Percentiles rank a stretch among this genome's conserved stretches.
phyloP scores from a whole-genome alignment of 1,284 basidiomycete species.

The Heterobasidion irregulare region DNA sequence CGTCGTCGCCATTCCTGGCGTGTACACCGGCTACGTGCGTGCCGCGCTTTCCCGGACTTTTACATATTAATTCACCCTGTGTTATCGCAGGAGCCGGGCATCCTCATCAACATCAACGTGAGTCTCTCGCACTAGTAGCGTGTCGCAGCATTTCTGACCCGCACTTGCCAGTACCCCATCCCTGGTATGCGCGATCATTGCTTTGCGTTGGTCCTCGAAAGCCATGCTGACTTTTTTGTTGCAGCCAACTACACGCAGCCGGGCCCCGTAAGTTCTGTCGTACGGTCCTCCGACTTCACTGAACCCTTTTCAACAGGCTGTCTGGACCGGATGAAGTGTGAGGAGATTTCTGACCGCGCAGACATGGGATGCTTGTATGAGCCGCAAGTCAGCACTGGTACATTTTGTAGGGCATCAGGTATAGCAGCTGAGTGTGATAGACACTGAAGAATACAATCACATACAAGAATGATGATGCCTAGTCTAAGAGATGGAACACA shows the following conservation, averaged over 20 bases:
- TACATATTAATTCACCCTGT: background rate
- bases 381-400: too few species aligned
- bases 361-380: too few species aligned
- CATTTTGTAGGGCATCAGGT: too few species aligned
- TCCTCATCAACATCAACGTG: constrained; percentile 30
- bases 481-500: too few species aligned
- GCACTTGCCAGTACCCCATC: constrained; percentile 18
- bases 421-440: too few species aligned
- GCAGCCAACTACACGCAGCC: constrained; percentile 25
- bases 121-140: background rate
- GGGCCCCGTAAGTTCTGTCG: constrained; percentile 22
- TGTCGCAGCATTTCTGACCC: background rate
- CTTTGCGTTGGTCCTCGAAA: background rate
- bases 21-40: constrained; percentile 22
- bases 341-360: too few species aligned
- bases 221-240: background rate
- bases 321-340: too few species aligned
- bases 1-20: constrained; percentile 25
- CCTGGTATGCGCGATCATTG: constrained; percentile 8
- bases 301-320: constrained; percentile 14
- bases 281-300: background rate
- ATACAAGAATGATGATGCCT: too few species aligned
- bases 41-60: background rate
- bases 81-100: constrained; percentile 5
- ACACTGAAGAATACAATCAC: too few species aligned